Percentiles rank a stretch among this genome's conserved stretches.
phyloP scores from a whole-genome alignment of 306 rosid species.

The Castanea mollissima region DNA sequence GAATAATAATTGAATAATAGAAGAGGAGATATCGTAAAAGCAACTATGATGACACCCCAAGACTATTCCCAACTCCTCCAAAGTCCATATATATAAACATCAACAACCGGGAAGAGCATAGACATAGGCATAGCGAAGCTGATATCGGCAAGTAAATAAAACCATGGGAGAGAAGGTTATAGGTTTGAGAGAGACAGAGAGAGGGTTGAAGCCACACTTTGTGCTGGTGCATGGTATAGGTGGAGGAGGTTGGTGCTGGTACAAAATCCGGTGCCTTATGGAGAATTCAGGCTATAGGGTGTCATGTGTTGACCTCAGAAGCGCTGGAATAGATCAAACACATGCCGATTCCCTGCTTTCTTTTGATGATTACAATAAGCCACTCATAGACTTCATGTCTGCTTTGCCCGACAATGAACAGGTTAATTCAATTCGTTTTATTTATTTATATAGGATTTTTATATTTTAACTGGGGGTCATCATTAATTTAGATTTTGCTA shows the following conservation, averaged over 20 bases:
- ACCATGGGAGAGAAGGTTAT: slow-evolving; percentile 37
- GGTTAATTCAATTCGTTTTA: slow-evolving; percentile 30
- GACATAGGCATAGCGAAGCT: neutral
- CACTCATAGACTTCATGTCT: slow-evolving; percentile 68
- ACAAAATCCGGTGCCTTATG: slow-evolving; percentile 81
- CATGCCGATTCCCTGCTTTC: slow-evolving; percentile 58
- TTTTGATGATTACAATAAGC: slow-evolving; percentile 80
- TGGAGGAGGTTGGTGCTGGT: slow-evolving; percentile 96
- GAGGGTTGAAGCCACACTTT: slow-evolving; percentile 54
- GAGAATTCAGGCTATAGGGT: slow-evolving; percentile 87
- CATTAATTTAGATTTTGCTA: no score
- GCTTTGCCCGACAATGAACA: slow-evolving; percentile 66
- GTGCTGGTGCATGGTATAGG: slow-evolving; percentile 88
- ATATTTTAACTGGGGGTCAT: no score
- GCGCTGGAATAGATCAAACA: slow-evolving; percentile 69
- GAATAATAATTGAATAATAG: no score
- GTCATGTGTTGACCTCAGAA: slow-evolving; percentile 76
- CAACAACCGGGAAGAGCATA: slow-evolving; percentile 1
- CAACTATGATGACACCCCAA: slow-evolving; percentile 24
- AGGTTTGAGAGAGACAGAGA: neutral
- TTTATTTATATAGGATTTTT: no score
- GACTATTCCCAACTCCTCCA: slow-evolving; percentile 21
- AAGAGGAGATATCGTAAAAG: neutral
- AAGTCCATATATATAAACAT: neutral
- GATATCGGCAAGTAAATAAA: slow-evolving; percentile 24